A percentile compares a stretch with the other conserved stretches of the same genome.
phyloP scores from a whole-genome alignment of 176 grass and related monocot genomes.

The Bromus sterilis region DNA sequence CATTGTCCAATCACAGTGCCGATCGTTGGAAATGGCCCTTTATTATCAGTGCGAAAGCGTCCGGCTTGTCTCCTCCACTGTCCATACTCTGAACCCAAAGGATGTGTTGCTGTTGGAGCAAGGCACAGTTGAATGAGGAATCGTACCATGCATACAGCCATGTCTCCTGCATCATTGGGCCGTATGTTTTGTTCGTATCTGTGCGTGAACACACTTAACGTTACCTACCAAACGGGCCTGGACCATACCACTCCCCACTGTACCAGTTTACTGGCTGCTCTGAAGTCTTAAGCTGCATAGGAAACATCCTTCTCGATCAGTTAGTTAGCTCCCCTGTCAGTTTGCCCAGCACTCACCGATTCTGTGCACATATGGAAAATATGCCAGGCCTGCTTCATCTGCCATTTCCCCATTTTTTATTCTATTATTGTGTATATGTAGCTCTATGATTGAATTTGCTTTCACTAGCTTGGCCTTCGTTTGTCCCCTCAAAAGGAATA shows the following conservation, averaged over 20 bases:
- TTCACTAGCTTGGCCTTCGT: background rate
- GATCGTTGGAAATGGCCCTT: background rate
- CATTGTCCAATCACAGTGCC: background rate
- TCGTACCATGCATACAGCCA: background rate
- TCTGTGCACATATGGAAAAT: background rate
- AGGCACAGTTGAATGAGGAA: background rate
- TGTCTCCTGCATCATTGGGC: background rate
- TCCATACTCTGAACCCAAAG: background rate
- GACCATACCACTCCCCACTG: background rate
- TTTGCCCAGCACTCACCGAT: background rate
- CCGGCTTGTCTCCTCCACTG: background rate
- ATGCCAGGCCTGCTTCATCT: background rate
- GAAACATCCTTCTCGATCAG: background rate
- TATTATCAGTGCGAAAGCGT: background rate
- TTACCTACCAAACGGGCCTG: background rate
- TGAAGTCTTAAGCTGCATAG: background rate
- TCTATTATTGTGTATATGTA: background rate
- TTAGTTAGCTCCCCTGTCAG: conserved; percentile 18
- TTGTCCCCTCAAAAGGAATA: background rate
- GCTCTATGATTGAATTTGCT: background rate
- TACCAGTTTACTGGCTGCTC: background rate
- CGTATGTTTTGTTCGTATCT: background rate
- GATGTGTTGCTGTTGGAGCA: too few species aligned
- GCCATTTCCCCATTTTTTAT: background rate
- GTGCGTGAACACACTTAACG: background rate